Base-by-base conservation (phyloP, 106 monocot species). In the Posidonia australis region DNA sequence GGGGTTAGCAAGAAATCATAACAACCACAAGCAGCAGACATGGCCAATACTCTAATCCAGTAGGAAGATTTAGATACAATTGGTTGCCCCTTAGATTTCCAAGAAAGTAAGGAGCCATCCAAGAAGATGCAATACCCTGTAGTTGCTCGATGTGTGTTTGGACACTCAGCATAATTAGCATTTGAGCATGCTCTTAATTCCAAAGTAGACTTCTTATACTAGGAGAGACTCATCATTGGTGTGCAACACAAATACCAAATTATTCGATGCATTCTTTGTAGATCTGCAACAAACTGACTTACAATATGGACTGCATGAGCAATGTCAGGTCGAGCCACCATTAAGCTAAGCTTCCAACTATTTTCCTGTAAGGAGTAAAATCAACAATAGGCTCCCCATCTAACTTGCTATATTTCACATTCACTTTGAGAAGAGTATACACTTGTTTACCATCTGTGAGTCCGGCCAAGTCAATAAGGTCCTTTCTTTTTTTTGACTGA, bases 401-500 rank as follows among this genome's bases (percentile, higher is more conserved):
- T n/a, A n/a, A n/a, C n/a, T n/a, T n/a, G n/a, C n/a, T n/a, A n/a
- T 48, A 66, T 17, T 70, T 51, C 0, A 61, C 32, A 32, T 65
- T 65, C 1, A 61, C 18, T 13, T 64, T 64, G 6, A 79, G 45
- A 7, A 65, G 59, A 23, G 46, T 66, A 5, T 74, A n/a, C 52
- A 44, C 44, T 16, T 6, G 16, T 19, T 69, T 55, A 45, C 25
- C 12, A 59, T 65, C 59, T 9, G 31, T 31, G n/a, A 77, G 51
- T 4, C 59, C 51, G 51, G 29, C 28, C 19, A 47, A 2, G 14
- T 1, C 9, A 36, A 66, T 22, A 12, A 73, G 51, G 13, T 9
- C 1, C 30, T 55, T 26, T 77, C 69, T 28, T 81, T 73, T 17
- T 56, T 10, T 69, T 73, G 81, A 63, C 29, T 51, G 10, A 77